Conservation (phyloP, 75 land plant genomes). For the Cunninghamia lanceolata region DNA sequence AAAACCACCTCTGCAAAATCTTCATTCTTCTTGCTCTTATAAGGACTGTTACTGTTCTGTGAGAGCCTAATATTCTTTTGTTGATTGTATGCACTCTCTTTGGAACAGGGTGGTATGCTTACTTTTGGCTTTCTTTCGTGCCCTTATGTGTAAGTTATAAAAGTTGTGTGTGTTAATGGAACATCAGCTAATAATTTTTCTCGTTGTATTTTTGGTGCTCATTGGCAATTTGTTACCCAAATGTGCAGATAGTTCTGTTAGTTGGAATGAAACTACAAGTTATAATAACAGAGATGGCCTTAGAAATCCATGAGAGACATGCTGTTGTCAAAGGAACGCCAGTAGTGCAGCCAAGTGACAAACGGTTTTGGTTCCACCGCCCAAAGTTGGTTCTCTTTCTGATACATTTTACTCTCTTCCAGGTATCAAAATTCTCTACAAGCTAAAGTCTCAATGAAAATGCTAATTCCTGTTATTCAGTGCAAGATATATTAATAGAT, state of each 20-base stretch:
- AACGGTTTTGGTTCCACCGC: slow-evolving; percentile 50
- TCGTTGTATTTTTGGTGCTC: neutral
- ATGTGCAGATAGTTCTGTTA: slow-evolving; percentile 55
- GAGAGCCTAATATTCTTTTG: slow-evolving; percentile 1
- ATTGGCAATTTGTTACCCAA: neutral
- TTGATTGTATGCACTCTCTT: neutral
- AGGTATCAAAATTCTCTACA: slow-evolving; percentile 30
- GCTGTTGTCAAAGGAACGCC: slow-evolving; percentile 55
- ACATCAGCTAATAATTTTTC: neutral
- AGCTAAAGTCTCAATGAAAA: neutral
- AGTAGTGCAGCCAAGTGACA: slow-evolving; percentile 28
- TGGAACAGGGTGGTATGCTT: slow-evolving; percentile 48
- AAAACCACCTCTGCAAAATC: neutral
- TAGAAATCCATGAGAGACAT: slow-evolving; percentile 36
- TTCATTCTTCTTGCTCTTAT: neutral
- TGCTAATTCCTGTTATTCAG: neutral
- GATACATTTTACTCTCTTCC: slow-evolving; percentile 65
- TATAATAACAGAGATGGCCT: slow-evolving; percentile 58
- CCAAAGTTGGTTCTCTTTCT: slow-evolving; percentile 42
- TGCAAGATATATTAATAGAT: neutral
- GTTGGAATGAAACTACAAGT: slow-evolving; percentile 80
- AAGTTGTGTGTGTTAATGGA: neutral
- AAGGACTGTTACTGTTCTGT: neutral
- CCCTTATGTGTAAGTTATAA: slow-evolving; percentile 49
- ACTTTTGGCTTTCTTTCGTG: slow-evolving; percentile 56